Base-by-base conservation (phyloP, 139 green algal species). In the Marvania coccoides region DNA sequence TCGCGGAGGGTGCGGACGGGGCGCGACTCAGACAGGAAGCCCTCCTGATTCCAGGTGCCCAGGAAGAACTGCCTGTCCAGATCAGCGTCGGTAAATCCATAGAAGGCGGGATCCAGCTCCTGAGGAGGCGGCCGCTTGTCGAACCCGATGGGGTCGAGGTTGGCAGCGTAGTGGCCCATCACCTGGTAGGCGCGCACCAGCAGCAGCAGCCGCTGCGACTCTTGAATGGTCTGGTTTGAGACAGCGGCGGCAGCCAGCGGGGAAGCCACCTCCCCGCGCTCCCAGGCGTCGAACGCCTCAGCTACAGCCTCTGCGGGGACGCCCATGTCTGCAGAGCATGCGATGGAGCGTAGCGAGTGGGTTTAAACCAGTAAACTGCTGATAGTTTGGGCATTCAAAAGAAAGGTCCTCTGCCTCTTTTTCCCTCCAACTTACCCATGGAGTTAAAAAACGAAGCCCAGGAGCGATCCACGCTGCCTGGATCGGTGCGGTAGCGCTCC, bases 1-100 rank as follows among this genome's bases (percentile, higher is more conserved):
- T 95, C 81, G 2, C 91, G 70, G 47, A 97, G 81, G 15, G 87
- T 96, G 51, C 84, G 75, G 13, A 91, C 64, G 47, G 92, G 87
- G 4, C 83, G 70, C 30, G 90, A 75, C 79, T 97, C 93, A 2
- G 62, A 79, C 62, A 98, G 76, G 78, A 98, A 97, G 37, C 93
- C 93, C 23, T 76, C 64, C 80, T 90, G 83, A 66, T 84, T 82
- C 83, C 90, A 97, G 3, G 82, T 90, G 54, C 93, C 91, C n/a
- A 98, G 42, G 69, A 93, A 97, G 69, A 96, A 98, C 85, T 99
- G 88, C n/a, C 90, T 72, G 77, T 98, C 94, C 62, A 98, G 66
- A 74, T 99, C 94, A 4, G 65, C 76, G 39, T 98, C 91, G 4
- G 77, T 90, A 75, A 98, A 98, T 47, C 94, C 94, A 68, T 96